These are phyloP conservation scores for Seiridium cupressi DNA, from an alignment of 2,329 filamentous ascomycete species.

Conservation along the genomic window DNA sequence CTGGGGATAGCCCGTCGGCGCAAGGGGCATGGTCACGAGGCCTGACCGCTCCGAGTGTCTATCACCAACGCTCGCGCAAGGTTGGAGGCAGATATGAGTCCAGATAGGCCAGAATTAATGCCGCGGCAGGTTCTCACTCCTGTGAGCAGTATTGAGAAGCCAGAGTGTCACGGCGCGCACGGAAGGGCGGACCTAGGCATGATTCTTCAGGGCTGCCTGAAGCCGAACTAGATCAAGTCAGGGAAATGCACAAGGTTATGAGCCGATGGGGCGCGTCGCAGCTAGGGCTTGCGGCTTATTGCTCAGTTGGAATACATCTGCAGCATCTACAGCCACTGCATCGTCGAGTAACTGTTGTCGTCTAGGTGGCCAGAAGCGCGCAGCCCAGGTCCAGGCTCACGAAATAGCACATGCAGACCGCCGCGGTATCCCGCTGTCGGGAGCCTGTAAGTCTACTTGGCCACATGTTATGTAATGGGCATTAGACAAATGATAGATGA, in stretches of 20 bases:
- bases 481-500: not conserved
- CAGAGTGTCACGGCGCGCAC: too few relatives aligned
- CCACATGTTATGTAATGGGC: not conserved
- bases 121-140: not conserved
- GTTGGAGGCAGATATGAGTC: too few relatives aligned
- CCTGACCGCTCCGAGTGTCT: not conserved
- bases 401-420: not conserved
- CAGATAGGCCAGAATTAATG: not conserved
- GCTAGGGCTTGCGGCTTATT: not conserved
- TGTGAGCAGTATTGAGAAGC: too few relatives aligned
- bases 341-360: not conserved
- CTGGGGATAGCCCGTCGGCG: slow-evolving; percentile 16
- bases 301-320: not conserved
- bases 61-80: too few relatives aligned
- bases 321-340: not conserved
- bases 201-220: not conserved
- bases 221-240: too few relatives aligned
- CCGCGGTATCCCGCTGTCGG: not conserved
- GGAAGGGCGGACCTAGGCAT: not conserved
- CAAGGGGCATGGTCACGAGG: slow-evolving; percentile 20
- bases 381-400: not conserved
- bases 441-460: not conserved
- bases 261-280: not conserved
- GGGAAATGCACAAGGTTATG: too few relatives aligned
- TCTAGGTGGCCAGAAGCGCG: not conserved